Evolutionary conservation across 2,329 filamentous ascomycete species (phyloP), one percentile per base, ranked within the genome.

Genomic region (Aspergillus intermedius): DNA sequence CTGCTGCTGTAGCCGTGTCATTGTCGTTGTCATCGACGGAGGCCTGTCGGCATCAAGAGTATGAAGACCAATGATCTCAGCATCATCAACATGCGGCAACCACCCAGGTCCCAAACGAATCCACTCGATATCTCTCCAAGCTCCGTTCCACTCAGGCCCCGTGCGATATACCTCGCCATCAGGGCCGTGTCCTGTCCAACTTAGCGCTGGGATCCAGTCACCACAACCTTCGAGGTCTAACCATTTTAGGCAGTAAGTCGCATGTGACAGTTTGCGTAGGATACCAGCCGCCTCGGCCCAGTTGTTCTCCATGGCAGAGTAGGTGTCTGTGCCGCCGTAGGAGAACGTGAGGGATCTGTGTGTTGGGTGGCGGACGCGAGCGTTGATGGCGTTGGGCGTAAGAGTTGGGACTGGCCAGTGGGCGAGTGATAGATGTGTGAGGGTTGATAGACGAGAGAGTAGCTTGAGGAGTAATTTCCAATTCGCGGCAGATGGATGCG

Each of bases 401-500:
- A 77, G 64, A 0, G 76, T 78, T 2, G 81, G 81, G 17, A 71
- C 66, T 2, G 80, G 80, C 81, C 81, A 85, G 60, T 81, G 73
- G 2, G 81, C 80, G 2, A 85, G 70, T 0, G 81, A 84, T 2
- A 85, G 69, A 54, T 84, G 81, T 0, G 80, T 83, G 21, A 85
- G 61, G 3, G 74, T 79, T n/a, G 77, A 71, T 0, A 81, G 63
- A 22, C 77, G 70, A 0, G 74, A 71, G 0, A 80, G 71, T 1
- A 84, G 60, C 1, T 68, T 64, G 2, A 84, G 66, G 2, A 85
- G 69, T 4, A 77, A 72, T 12, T 71, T 63, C 81, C 81, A 85
- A 9, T 72, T 78, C 1, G 74, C 74, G 21, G 67, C 67, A 2
- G 46, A 51, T 5, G 58, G 58, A n/a, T 54, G 55, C 10, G 71